phyloP scores from a whole-genome alignment of 306 rosid genomes.

The Cucurbita maxima region DNA sequence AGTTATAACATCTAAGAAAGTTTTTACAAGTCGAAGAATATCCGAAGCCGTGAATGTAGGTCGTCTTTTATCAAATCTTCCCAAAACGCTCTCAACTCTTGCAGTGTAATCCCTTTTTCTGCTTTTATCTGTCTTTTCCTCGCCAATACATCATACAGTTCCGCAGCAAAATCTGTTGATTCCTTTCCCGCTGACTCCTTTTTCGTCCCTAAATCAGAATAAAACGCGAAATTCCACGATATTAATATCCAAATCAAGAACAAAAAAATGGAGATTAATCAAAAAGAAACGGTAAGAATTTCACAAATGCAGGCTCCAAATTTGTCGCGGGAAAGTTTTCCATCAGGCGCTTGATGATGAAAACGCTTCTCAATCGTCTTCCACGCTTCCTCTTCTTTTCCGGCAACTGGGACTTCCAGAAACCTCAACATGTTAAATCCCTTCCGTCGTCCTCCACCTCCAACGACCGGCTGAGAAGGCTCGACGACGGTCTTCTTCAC shows the following conservation, averaged over 20 bases:
- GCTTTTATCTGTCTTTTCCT: conserved; percentile 22
- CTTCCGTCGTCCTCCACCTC: conserved; percentile 11
- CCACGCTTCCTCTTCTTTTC: conserved; percentile 78
- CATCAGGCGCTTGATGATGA: conserved; percentile 26
- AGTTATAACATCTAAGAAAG: not conserved
- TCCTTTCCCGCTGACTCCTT: conserved; percentile 42
- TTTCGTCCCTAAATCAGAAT: conserved; percentile 30
- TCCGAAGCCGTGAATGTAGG: conserved; percentile 47
- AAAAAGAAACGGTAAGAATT: not conserved
- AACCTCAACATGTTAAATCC: conserved; percentile 60
- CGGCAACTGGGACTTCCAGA: conserved; percentile 49
- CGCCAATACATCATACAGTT: conserved; percentile 38
- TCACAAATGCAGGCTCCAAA: conserved; percentile 78
- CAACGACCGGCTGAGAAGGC: not conserved
- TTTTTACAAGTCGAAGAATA: conserved; percentile 55
- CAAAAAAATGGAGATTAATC: not conserved
- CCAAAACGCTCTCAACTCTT: conserved; percentile 34
- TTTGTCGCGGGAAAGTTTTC: conserved; percentile 43
- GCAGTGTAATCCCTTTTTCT: conserved; percentile 21
- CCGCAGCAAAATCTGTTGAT: conserved; percentile 48
- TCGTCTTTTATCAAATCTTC: conserved; percentile 40
- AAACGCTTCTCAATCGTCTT: conserved; percentile 43
- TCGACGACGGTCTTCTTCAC: conserved; percentile 21
- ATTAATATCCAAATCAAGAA: not conserved
- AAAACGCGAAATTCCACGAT: not conserved